Percentiles rank a stretch among this genome's conserved stretches.
Evolutionary conservation across 2,329 filamentous ascomycete genomes (phyloP).

Genomic region (Alternaria brassicae): DNA sequence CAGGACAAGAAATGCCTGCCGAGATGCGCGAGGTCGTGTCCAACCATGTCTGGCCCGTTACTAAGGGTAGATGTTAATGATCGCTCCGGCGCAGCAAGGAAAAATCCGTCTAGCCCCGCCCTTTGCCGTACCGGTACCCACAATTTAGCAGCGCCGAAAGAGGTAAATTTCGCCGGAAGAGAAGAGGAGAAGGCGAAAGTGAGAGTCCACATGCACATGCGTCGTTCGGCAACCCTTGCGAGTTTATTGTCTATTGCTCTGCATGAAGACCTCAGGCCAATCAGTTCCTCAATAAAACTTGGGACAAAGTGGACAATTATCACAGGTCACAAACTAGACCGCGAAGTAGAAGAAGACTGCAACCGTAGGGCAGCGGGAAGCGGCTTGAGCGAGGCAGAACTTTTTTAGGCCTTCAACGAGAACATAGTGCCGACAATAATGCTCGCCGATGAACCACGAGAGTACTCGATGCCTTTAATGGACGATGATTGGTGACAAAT

Average conservation of each 20-base stretch:
- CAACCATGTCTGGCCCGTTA: conserved; percentile 29
- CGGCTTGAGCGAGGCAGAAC: conserved; percentile 62
- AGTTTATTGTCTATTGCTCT: not conserved
- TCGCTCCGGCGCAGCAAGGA: not conserved
- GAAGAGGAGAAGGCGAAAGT: not conserved
- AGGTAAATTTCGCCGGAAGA: conserved; percentile 27
- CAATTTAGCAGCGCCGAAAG: conserved; percentile 17
- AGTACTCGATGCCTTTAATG: conserved; percentile 54
- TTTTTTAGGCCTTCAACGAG: conserved; percentile 55
- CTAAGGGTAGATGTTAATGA: conserved; percentile 18
- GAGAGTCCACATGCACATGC: not conserved
- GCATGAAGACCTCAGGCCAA: not conserved
- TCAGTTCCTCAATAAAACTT: not conserved
- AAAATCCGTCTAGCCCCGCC: conserved; percentile 18
- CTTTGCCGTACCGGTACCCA: conserved; percentile 36
- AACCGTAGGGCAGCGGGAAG: conserved; percentile 56
- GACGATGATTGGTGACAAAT: conserved; percentile 59
- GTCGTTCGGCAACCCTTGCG: not conserved
- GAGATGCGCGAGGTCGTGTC: conserved; percentile 13
- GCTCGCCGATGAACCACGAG: conserved; percentile 59
- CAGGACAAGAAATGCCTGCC: conserved; percentile 23
- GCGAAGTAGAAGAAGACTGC: conserved; percentile 61
- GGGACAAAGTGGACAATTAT: not conserved
- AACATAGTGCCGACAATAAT: conserved; percentile 67
- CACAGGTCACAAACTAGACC: conserved; percentile 55